Conservation (phyloP, 2,329 filamentous ascomycete species). For the Clarireedia monteithiana region DNA sequence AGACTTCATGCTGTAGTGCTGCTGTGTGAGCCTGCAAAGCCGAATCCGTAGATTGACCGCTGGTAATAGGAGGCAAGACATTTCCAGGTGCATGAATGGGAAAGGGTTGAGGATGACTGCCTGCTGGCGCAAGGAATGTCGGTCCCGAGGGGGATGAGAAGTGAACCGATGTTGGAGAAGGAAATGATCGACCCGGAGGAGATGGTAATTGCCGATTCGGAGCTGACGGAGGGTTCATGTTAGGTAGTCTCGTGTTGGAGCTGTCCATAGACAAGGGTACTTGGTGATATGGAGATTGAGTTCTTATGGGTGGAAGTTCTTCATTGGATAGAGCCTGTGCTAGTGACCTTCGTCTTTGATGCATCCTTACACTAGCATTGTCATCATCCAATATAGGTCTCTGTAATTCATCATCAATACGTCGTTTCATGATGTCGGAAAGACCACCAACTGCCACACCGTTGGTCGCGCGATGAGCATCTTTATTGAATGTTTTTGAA, state of each 20-base stretch:
- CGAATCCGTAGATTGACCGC: conserved; percentile 18
- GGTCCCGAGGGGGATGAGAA: conserved; percentile 24
- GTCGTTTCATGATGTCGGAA: conserved; percentile 24
- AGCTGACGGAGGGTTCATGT: conserved; percentile 27
- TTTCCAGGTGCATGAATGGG: conserved; percentile 14
- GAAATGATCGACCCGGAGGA: conserved; percentile 25
- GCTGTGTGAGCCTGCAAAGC: conserved; percentile 26
- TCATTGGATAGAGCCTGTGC: conserved; percentile 15
- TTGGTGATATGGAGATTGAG: conserved; percentile 17
- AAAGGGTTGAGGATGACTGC: conserved; percentile 16
- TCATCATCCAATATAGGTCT: conserved; percentile 11
- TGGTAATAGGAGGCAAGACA: conserved; percentile 20
- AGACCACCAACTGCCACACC: conserved; percentile 14
- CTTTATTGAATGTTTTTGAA: conserved; percentile 9
- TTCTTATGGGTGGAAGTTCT: conserved; percentile 18
- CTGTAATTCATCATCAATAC: conserved; percentile 15
- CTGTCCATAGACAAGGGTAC: conserved; percentile 8
- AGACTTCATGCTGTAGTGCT: conserved; percentile 44
- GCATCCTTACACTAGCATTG: conserved; percentile 16
- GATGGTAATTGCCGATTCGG: conserved; percentile 26
- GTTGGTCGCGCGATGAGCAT: conserved; percentile 8
- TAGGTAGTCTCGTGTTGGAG: conserved; percentile 14
- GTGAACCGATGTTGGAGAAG: conserved; percentile 25
- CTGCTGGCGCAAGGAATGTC: conserved; percentile 16
- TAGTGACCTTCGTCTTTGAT: conserved; percentile 18